A percentile compares a stretch with the other conserved stretches of the same genome.
phyloP scores from a whole-genome alignment of 2,329 filamentous ascomycete genomes.

The Pestalotiopsis sp. region DNA sequence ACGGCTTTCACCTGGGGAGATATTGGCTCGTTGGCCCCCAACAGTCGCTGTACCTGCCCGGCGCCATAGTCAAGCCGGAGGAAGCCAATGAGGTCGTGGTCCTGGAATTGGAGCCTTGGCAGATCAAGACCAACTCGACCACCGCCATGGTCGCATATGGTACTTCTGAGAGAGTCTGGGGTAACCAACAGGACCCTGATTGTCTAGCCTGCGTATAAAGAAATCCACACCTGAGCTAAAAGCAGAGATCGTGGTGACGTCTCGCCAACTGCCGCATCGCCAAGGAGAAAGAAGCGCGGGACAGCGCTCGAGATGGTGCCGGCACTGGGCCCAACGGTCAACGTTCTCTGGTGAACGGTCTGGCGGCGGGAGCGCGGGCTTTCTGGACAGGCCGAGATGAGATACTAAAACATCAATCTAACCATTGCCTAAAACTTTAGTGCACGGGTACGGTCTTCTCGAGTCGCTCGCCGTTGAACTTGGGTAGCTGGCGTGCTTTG shows the following conservation, averaged over 20 bases:
- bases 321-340: not conserved
- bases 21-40: slow-evolving; percentile 52
- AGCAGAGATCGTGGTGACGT: not conserved
- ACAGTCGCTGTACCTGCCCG: slow-evolving; percentile 49
- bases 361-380: not conserved
- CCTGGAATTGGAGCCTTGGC: slow-evolving; percentile 44
- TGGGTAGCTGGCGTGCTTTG: not conserved
- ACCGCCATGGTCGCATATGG: slow-evolving; percentile 26
- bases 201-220: slow-evolving; percentile 9
- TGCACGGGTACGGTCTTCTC: not conserved
- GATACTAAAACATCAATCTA: not conserved
- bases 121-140: slow-evolving; percentile 12
- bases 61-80: slow-evolving; percentile 35
- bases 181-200: slow-evolving; percentile 33
- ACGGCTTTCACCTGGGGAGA: slow-evolving; percentile 46
- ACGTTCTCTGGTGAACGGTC: not conserved
- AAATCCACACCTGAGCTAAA: not conserved
- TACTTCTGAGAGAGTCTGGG: slow-evolving; percentile 28
- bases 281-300: not conserved
- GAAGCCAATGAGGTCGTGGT: slow-evolving; percentile 43
- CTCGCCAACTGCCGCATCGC: not conserved
- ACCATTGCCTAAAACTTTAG: not conserved
- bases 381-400: not conserved
- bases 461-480: not conserved
- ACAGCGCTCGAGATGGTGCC: not conserved